Percentiles rank a stretch among this genome's conserved stretches.
Conservation (phyloP, 164 flowering plant species). For the Vitis amurensis region DNA sequence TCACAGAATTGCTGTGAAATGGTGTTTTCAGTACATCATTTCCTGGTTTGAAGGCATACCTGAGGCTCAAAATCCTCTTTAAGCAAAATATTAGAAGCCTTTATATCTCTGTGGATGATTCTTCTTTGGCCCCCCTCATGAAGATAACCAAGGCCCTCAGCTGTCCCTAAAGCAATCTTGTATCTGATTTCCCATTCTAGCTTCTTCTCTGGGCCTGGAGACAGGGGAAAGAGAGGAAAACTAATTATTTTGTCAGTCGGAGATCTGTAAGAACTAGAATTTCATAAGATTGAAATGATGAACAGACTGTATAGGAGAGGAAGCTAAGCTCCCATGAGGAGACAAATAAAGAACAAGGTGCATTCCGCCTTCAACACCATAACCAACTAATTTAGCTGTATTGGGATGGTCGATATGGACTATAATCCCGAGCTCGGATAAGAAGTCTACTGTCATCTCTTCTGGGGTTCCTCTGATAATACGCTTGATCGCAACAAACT, state of each 20-base stretch:
- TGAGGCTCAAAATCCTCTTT: conserved; percentile 83
- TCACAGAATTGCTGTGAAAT: background rate
- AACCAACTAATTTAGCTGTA: conserved; percentile 80
- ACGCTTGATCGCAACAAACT: conserved; percentile 69
- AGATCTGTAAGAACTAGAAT: background rate
- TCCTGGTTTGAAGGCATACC: conserved; percentile 33
- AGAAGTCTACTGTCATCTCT: conserved; percentile 71
- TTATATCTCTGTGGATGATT: conserved; percentile 91
- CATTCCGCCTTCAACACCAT: conserved; percentile 95
- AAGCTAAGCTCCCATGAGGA: conserved; percentile 81
- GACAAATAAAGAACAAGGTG: conserved; percentile 88
- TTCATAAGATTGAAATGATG: background rate
- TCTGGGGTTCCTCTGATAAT: conserved; percentile 68
- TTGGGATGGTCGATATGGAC: conserved; percentile 90
- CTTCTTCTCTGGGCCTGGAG: conserved; percentile 56
- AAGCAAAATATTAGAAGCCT: conserved; percentile 87
- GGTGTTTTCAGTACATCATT: too few species aligned
- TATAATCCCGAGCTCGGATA: conserved; percentile 92
- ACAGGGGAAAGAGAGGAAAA: background rate
- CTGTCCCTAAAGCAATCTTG: conserved; percentile 78
- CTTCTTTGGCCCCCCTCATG: conserved; percentile 86
- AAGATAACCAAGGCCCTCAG: conserved; percentile 81
- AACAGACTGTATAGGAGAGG: conserved; percentile 71
- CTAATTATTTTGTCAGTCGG: background rate
- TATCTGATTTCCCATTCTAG: conserved; percentile 66